A percentile compares a stretch with the other conserved stretches of the same genome.
These are phyloP conservation scores for Solanum tarijense DNA, from an alignment of 257 asterid species.

Conservation along the genomic window DNA sequence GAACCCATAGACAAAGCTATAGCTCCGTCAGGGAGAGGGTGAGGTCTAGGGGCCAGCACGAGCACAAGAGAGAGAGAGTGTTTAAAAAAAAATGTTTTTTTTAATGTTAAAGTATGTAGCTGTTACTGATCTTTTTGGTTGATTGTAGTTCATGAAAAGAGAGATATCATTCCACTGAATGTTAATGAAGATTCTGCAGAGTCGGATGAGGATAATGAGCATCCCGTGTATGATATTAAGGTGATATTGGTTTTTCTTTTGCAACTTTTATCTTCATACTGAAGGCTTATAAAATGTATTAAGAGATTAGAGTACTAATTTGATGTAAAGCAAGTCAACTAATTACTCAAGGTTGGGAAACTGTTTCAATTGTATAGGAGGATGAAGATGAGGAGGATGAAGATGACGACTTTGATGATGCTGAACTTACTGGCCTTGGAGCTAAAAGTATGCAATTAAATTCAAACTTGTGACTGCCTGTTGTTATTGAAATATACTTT, in stretches of 20 bases:
- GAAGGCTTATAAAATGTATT: not conserved
- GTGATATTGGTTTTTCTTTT: constrained; percentile 17
- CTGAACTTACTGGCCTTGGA: constrained; percentile 46
- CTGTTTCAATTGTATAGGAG: constrained; percentile 13
- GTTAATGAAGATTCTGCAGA: constrained; percentile 41
- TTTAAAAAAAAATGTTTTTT: too few species aligned
- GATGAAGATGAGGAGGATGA: constrained; percentile 37
- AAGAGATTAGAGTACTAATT: not conserved
- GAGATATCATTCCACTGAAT: constrained; percentile 68
- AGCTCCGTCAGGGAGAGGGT: too few species aligned
- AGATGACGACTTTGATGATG: constrained; percentile 29
- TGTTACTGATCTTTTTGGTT: not conserved
- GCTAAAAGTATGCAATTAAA: constrained; percentile 52
- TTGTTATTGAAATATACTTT: not conserved
- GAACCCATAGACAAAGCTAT: not conserved
- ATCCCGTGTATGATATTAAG: constrained; percentile 66
- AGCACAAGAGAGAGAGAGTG: too few species aligned
- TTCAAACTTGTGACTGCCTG: not conserved
- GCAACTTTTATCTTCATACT: not conserved
- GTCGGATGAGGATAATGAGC: constrained; percentile 77
- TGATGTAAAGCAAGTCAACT: not conserved
- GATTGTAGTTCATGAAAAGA: constrained; percentile 75
- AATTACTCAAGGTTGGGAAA: not conserved
- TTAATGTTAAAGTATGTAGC: not conserved
- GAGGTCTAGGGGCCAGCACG: too few species aligned